These are phyloP conservation scores for Serendipita sp. DNA, from an alignment of 768 basidiomycete species.

Conservation along the genomic window DNA sequence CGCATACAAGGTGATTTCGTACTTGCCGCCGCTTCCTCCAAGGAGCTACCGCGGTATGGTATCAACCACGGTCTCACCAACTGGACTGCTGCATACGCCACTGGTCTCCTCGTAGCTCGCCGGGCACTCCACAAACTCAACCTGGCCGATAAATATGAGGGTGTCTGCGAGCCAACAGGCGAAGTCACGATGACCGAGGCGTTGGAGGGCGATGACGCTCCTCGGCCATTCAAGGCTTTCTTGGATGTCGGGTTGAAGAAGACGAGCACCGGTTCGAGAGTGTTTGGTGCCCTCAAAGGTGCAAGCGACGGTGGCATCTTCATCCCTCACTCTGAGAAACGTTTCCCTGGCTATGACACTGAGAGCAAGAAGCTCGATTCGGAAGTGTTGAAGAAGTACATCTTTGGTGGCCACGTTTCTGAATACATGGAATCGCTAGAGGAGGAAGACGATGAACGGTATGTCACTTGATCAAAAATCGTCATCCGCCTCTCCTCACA, in stretches of 20 bases:
- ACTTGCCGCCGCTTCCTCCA: conserved; percentile 71
- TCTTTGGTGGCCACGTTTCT: conserved; percentile 91
- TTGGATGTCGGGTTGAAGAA: conserved; percentile 97
- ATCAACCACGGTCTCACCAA: conserved; percentile 98
- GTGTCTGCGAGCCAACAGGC: conserved; percentile 82
- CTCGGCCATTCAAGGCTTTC: conserved; percentile 97
- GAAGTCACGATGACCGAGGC: conserved; percentile 67
- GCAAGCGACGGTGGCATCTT: conserved; percentile 94
- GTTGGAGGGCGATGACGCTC: conserved; percentile 81
- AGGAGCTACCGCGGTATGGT: conserved; percentile 88
- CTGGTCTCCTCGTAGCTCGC: conserved; percentile 87
- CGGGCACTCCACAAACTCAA: conserved; percentile 91
- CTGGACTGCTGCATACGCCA: conserved; percentile 97
- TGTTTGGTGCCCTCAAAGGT: conserved; percentile 98
- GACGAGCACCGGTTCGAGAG: conserved; percentile 91
- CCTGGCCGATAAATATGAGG: conserved; percentile 95
- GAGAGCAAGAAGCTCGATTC: conserved; percentile 87
- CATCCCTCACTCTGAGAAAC: conserved; percentile 94
- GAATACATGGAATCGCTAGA: conserved; percentile 99
- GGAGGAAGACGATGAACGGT: conserved; percentile 98
- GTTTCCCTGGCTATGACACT: conserved; percentile 94
- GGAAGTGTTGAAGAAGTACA: conserved; percentile 94
- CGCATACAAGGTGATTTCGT: conserved; percentile 96
- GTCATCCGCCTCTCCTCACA: conserved; percentile 9
- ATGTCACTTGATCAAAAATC: conserved; percentile 14